Evolutionary conservation across 2,329 filamentous ascomycete genomes (phyloP).

Genomic region (Hymenoscyphus repandus): DNA sequence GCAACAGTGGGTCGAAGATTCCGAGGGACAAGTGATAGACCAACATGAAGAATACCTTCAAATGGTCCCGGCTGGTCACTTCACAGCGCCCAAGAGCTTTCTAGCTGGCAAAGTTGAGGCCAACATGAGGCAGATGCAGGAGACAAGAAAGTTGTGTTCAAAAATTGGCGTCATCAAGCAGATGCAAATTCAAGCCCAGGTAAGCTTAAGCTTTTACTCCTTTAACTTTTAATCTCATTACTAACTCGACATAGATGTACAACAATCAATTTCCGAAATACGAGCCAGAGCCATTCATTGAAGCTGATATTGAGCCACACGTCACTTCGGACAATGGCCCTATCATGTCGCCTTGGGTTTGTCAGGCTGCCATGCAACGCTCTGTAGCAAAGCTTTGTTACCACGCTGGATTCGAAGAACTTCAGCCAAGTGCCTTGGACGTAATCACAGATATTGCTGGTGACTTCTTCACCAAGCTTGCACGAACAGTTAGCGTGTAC

Average conservation of each 20-base stretch:
- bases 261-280: constrained; percentile 98
- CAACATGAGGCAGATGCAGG: constrained; percentile 93
- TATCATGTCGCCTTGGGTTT: constrained; percentile 77
- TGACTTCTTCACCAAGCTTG: constrained; percentile 84
- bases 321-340: constrained; percentile 86
- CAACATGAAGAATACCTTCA: constrained; percentile 79
- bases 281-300: constrained; percentile 80
- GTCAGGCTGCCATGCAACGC: constrained; percentile 78
- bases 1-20: constrained; percentile 83
- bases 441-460: constrained; percentile 82
- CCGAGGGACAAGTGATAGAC: constrained; percentile 83
- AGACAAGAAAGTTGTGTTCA: constrained; percentile 89
- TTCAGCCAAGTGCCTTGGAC: constrained; percentile 90
- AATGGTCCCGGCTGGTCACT: constrained; percentile 69
- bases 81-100: constrained; percentile 67
- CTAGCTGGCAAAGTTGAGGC: constrained; percentile 77
- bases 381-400: constrained; percentile 95
- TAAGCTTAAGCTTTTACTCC: constrained; percentile 39
- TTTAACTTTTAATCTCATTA: constrained; percentile 8
- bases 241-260: constrained; percentile 61
- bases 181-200: constrained; percentile 97
- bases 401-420: constrained; percentile 93
- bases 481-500: constrained; percentile 74
- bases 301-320: constrained; percentile 81
- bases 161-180: constrained; percentile 98